phyloP scores from a whole-genome alignment of 495 filamentous ascomycete species.

The Halenospora varia region DNA sequence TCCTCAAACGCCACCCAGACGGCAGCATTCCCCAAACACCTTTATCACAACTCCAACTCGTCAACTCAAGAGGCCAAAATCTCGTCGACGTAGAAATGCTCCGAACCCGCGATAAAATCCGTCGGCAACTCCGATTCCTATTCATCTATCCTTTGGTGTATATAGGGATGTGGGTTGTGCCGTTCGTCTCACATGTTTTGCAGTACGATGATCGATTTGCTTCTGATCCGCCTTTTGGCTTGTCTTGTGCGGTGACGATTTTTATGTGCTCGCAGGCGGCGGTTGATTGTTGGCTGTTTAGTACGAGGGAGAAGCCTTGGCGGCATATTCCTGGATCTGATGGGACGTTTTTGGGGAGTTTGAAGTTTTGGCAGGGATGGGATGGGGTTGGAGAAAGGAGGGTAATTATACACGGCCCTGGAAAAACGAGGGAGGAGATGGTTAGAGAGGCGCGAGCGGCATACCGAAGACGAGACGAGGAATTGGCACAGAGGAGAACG shows the following conservation, averaged over 20 bases:
- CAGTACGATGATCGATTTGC: slow-evolving; percentile 52
- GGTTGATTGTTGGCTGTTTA: slow-evolving; percentile 65
- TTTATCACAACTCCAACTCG: slow-evolving; percentile 15
- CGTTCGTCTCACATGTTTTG: slow-evolving; percentile 59
- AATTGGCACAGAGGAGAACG: slow-evolving; percentile 27
- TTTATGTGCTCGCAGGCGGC: slow-evolving; percentile 53
- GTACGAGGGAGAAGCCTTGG: slow-evolving; percentile 66
- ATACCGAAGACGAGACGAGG: slow-evolving; percentile 36
- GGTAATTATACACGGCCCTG: slow-evolving; percentile 14
- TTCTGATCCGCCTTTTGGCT: slow-evolving; percentile 43
- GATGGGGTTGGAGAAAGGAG: slow-evolving; percentile 20
- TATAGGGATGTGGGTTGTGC: slow-evolving; percentile 67
- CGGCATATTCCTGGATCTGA: slow-evolving; percentile 45
- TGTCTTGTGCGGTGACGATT: slow-evolving; percentile 51
- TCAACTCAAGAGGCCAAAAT: slow-evolving; percentile 22
- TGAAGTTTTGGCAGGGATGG: slow-evolving; percentile 40
- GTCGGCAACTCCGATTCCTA: slow-evolving; percentile 61
- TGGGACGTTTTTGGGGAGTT: slow-evolving; percentile 37
- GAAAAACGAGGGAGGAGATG: slow-evolving; percentile 38
- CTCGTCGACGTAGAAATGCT: slow-evolving; percentile 27
- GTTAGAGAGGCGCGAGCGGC: slow-evolving; percentile 40
- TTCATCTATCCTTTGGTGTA: slow-evolving; percentile 72
- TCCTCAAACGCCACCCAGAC: slow-evolving; percentile 11
- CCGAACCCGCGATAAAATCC: slow-evolving; percentile 49
- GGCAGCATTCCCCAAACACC: neutral